Percentiles rank a stretch among this genome's conserved stretches.
phyloP scores from a whole-genome alignment of 1,284 basidiomycete species.

The Fomitopsis betulina region DNA sequence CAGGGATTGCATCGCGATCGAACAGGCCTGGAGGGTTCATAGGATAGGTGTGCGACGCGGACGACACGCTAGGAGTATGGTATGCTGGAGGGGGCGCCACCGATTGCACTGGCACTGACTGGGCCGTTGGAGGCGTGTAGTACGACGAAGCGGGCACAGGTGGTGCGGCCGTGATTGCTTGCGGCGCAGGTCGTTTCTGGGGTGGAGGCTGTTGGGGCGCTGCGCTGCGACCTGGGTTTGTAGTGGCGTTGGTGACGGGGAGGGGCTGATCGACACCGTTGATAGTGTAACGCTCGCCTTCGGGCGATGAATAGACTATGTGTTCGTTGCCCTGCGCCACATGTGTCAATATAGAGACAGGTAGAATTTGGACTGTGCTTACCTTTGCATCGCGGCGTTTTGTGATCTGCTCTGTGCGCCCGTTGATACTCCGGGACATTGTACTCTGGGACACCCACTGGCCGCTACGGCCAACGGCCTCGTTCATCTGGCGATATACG shows the following conservation, averaged over 20 bases:
- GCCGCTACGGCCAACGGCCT: conserved; percentile 17
- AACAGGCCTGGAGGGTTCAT: conserved; percentile 15
- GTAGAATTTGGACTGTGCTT: conserved; percentile 11
- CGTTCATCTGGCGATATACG: conserved; percentile 20
- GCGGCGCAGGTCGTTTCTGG: background rate
- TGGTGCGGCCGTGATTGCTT: background rate
- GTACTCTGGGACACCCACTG: conserved; percentile 51
- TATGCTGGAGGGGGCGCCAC: conserved; percentile 3
- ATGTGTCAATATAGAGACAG: conserved; percentile 7
- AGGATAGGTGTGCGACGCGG: background rate
- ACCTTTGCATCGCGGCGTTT: conserved; percentile 56
- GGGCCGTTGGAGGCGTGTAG: conserved; percentile 3
- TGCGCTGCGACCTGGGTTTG: background rate
- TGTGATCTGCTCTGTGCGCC: conserved; percentile 56
- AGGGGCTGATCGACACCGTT: conserved; percentile 64
- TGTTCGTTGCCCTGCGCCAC: conserved; percentile 64
- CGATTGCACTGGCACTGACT: conserved; percentile 1
- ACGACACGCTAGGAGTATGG: background rate
- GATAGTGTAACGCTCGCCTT: conserved; percentile 60
- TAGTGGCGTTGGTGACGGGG: background rate
- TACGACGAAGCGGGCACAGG: background rate
- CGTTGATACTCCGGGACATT: conserved; percentile 54
- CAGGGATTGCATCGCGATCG: conserved; percentile 11
- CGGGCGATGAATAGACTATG: conserved; percentile 55
- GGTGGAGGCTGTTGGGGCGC: conserved; percentile 1